A percentile compares a stretch with the other conserved stretches of the same genome.
Evolutionary conservation across 2,329 filamentous ascomycete species (phyloP).

Genomic region (Neocucurbitaria cava): DNA sequence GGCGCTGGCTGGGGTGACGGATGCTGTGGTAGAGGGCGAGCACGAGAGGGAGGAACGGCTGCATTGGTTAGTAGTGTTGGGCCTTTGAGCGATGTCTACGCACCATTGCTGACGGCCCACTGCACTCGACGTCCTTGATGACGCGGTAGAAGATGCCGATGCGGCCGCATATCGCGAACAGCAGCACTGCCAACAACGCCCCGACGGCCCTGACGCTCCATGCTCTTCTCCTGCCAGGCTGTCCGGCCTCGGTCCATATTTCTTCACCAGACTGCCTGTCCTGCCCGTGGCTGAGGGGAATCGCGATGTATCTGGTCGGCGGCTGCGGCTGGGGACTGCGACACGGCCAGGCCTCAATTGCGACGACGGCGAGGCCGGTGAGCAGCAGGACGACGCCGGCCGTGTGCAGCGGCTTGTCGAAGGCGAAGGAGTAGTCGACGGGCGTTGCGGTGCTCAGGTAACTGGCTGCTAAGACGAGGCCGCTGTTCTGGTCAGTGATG

Average conservation of each 20-base stretch:
- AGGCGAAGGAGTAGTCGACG: conserved; percentile 42
- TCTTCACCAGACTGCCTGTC: conserved; percentile 32
- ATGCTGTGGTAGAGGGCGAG: conserved; percentile 41
- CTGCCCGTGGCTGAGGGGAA: conserved; percentile 37
- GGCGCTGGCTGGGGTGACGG: conserved; percentile 32
- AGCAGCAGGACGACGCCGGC: conserved; percentile 39
- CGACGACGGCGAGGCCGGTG: conserved; percentile 41
- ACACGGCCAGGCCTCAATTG: conserved; percentile 30
- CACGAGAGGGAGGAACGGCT: conserved; percentile 43
- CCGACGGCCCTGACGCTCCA: conserved; percentile 32
- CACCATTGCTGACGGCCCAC: conserved; percentile 35
- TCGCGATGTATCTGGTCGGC: conserved; percentile 36
- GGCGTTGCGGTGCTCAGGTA: conserved; percentile 41
- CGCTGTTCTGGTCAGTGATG: conserved; percentile 37
- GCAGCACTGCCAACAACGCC: conserved; percentile 33
- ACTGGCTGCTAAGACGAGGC: conserved; percentile 42
- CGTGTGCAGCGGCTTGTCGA: conserved; percentile 47
- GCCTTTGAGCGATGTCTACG: background rate
- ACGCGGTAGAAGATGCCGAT: conserved; percentile 40
- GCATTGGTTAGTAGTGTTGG: conserved; percentile 13
- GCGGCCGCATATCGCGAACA: conserved; percentile 41
- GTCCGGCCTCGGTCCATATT: conserved; percentile 33
- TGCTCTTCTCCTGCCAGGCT: conserved; percentile 15
- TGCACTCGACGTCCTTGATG: conserved; percentile 41
- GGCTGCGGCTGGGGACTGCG: conserved; percentile 24